Base-by-base conservation (phyloP, 129 eudicot genomes). In the Rutidosis leptorrhynchoides region DNA sequence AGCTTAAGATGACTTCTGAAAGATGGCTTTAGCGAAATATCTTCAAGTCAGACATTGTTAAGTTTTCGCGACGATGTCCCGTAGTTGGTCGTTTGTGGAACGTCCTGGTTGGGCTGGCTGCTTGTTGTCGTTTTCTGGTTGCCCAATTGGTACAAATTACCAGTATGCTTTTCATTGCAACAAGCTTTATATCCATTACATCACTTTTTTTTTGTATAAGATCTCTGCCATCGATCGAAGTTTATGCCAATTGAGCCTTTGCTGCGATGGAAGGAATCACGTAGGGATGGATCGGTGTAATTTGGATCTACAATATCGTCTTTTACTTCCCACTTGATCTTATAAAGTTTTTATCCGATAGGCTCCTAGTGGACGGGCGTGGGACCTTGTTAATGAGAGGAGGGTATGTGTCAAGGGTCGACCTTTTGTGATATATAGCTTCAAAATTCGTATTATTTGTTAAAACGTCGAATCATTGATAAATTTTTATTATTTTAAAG, bases 201-300 rank as follows among this genome's bases (percentile, higher is more conserved):
- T n/a, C n/a, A n/a, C n/a, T n/a, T 57, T 42, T 61, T 10, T n/a
- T 62, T 74, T 51, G 21, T 25, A 62, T 59, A 82, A 94, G 99
- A 80, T 94, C 70, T 97, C 99, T 57, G 89, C n/a, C 99, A 10
- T 70, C 89, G 17, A 94, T 94, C 26, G 99, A 97, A 7, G 99
- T 94, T 7, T 94, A 94, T 74, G 99, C 99, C 21, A 86, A 68
- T 70, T 94, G 99, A 97, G 77, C 82, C 64, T 94, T 94, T 74
- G 99, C 99, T 62, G 99, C 99, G 16, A 89, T 94, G n/a, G 97
- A 94, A 79, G 99, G 99, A 65, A 94, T 94, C 32, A 97, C 97
- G 54, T 94, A 97, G 99, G 97, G 99, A 27, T 94, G 99, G 99
- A 97, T 97, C 7, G 99, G 99, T 1, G 99, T 94, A 16, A 86